Evolutionary conservation across 164 flowering plant species (phyloP).

Genomic region (Kingdonia uniflora): DNA sequence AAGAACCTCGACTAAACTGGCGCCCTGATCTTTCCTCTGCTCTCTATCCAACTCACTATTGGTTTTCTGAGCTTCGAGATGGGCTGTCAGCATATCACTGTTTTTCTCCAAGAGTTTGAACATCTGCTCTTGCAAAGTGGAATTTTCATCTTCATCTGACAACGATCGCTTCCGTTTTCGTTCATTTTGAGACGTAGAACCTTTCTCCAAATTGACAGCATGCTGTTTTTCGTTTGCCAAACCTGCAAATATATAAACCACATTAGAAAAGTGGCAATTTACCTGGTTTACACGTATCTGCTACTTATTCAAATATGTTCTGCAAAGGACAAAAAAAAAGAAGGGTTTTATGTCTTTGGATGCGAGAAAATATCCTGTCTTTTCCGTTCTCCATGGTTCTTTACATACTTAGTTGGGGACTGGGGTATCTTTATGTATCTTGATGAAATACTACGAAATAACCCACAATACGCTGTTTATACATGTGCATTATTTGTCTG

Average conservation of each 20-base stretch:
- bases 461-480: too few relatives aligned
- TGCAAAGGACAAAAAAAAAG: too few relatives aligned
- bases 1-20: slow-evolving; percentile 53
- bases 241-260: slow-evolving; percentile 22
- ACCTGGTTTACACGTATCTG: too few relatives aligned
- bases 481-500: too few relatives aligned
- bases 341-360: too few relatives aligned
- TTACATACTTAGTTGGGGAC: too few relatives aligned
- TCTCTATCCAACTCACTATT: slow-evolving; percentile 52
- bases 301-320: too few relatives aligned
- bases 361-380: too few relatives aligned
- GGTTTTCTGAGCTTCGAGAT: slow-evolving; percentile 63
- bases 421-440: too few relatives aligned
- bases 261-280: not conserved
- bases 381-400: too few relatives aligned
- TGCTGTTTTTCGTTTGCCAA: slow-evolving; percentile 30
- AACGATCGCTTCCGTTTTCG: slow-evolving; percentile 43
- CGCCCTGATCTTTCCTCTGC: slow-evolving; percentile 50
- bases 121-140: slow-evolving; percentile 35
- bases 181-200: slow-evolving; percentile 43
- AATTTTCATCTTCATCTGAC: slow-evolving; percentile 25
- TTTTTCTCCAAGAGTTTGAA: slow-evolving; percentile 54
- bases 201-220: slow-evolving; percentile 31
- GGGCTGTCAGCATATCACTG: slow-evolving; percentile 44
- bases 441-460: too few relatives aligned